Evolutionary conservation across 768 basidiomycete genomes (phyloP).

Genomic region (Collybia sp.): DNA sequence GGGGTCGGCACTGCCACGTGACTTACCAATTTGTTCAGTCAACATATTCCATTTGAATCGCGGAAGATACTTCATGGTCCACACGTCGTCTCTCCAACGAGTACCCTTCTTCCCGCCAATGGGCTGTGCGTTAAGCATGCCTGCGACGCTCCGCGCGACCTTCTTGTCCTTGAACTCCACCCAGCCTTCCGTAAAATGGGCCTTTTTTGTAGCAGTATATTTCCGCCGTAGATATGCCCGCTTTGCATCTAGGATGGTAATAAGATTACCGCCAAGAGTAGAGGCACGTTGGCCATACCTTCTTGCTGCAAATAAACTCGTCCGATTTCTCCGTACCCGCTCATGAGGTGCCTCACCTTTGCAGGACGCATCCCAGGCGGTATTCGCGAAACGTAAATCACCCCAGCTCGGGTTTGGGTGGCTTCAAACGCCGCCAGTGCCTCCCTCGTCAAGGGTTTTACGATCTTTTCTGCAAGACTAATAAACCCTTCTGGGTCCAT

Average conservation of each 20-base stretch:
- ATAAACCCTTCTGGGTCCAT: slow-evolving; percentile 59
- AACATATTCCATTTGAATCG: slow-evolving; percentile 99
- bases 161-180: slow-evolving; percentile 96
- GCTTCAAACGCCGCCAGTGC: slow-evolving; percentile 72
- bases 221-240: slow-evolving; percentile 81
- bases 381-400: slow-evolving; percentile 92
- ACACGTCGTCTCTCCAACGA: slow-evolving; percentile 94
- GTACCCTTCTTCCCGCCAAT: slow-evolving; percentile 92
- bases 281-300: slow-evolving; percentile 41
- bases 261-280: slow-evolving; percentile 1
- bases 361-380: slow-evolving; percentile 98
- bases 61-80: slow-evolving; percentile 99
- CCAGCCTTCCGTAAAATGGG: slow-evolving; percentile 96
- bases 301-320: slow-evolving; percentile 92
- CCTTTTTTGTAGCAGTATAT: slow-evolving; percentile 77
- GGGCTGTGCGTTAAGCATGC: slow-evolving; percentile 92
- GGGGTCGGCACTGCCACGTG: neutral
- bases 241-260: slow-evolving; percentile 59
- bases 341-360: slow-evolving; percentile 93
- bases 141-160: slow-evolving; percentile 84
- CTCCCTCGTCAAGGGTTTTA: slow-evolving; percentile 73
- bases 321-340: slow-evolving; percentile 83
- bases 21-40: slow-evolving; percentile 95
- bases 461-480: slow-evolving; percentile 49
- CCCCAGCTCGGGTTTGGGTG: slow-evolving; percentile 72